A percentile compares a stretch with the other conserved stretches of the same genome.
These are phyloP conservation scores for Xylaria sp. DNA, from an alignment of 2,329 filamentous ascomycete species.

Conservation along the genomic window DNA sequence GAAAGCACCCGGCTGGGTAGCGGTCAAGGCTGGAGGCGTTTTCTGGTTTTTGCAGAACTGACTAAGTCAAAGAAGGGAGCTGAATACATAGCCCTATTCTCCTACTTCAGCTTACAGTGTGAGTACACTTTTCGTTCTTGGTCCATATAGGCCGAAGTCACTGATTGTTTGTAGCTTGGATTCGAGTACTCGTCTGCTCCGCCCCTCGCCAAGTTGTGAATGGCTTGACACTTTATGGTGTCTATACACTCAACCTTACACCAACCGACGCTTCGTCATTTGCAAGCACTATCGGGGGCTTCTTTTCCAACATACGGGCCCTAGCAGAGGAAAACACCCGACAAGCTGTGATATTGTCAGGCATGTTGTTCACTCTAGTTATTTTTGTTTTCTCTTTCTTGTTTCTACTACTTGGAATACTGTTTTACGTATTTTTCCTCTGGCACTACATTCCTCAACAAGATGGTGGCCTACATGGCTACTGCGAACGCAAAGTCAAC, in stretches of 20 bases:
- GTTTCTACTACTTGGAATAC: conserved; percentile 75
- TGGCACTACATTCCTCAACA: conserved; percentile 89
- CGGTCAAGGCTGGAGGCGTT: conserved; percentile 85
- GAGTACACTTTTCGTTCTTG: conserved; percentile 44
- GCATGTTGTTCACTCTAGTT: conserved; percentile 91
- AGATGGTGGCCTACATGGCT: conserved; percentile 83
- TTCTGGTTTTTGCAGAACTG: conserved; percentile 89
- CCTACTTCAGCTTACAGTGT: conserved; percentile 82
- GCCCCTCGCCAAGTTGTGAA: conserved; percentile 94
- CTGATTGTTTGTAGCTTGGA: conserved; percentile 70
- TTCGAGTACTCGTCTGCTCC: conserved; percentile 89
- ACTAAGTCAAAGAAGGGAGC: conserved; percentile 92
- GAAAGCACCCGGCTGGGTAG: conserved; percentile 81
- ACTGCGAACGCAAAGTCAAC: conserved; percentile 93
- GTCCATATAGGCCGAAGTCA: not conserved
- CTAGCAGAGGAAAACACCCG: conserved; percentile 78
- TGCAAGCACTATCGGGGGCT: conserved; percentile 73
- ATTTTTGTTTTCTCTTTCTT: conserved; percentile 88
- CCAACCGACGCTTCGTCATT: conserved; percentile 63
- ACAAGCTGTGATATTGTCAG: conserved; percentile 83
- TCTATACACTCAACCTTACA: conserved; percentile 80
- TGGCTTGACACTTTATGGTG: conserved; percentile 84
- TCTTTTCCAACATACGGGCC: conserved; percentile 82
- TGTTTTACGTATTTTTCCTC: conserved; percentile 89
- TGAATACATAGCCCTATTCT: conserved; percentile 90